phyloP scores from a whole-genome alignment of 192 early-diverging fungal genomes.

The Helicostylum pulchrum region DNA sequence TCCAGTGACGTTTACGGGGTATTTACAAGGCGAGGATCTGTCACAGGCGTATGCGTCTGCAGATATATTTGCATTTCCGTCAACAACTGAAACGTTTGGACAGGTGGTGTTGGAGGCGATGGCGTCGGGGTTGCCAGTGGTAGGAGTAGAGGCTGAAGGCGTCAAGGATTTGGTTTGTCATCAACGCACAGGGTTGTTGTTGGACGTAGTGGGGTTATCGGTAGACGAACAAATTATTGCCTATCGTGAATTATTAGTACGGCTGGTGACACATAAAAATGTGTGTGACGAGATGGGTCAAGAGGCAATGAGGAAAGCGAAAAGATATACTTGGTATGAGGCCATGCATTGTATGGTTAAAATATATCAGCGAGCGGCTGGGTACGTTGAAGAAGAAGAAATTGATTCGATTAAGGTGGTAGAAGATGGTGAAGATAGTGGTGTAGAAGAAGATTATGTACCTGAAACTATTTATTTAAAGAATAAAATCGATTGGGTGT shows the following conservation, averaged over 20 bases:
- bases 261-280: neutral
- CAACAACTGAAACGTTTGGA: constrained; percentile 34
- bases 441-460: constrained; percentile 33
- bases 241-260: constrained; percentile 10
- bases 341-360: constrained; percentile 25
- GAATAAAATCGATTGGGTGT: no score
- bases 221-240: neutral
- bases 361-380: constrained; percentile 13
- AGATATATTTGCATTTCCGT: constrained; percentile 37
- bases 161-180: constrained; percentile 27
- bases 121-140: constrained; percentile 34
- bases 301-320: constrained; percentile 8
- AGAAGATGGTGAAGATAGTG: constrained; percentile 28
- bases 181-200: constrained; percentile 20
- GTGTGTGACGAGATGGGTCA: constrained; percentile 13
- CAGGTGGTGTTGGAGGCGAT: constrained; percentile 34
- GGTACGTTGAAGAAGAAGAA: no score
- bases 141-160: constrained; percentile 30
- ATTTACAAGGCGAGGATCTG: constrained; percentile 24
- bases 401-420: neutral
- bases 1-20: constrained; percentile 34
- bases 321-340: constrained; percentile 21
- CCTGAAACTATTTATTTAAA: neutral
- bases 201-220: constrained; percentile 5
- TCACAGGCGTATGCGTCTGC: constrained; percentile 34